A percentile compares a stretch with the other conserved stretches of the same genome.
These are phyloP conservation scores for Fusarium nodosum DNA, from an alignment of 2,329 filamentous ascomycete species.

Conservation along the genomic window DNA sequence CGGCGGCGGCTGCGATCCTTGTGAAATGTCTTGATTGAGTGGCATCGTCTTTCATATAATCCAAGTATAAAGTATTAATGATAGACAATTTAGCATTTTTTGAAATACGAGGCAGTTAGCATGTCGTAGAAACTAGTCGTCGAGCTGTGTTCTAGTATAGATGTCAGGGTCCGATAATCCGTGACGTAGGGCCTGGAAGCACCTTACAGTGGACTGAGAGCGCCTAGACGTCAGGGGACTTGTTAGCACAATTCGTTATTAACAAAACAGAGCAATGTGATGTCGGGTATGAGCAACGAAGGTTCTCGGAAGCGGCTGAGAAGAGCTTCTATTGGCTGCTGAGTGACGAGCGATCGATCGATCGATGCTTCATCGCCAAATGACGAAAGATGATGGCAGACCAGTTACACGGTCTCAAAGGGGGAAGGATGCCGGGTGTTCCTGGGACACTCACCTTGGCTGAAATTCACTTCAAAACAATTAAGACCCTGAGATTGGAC, in stretches of 20 bases:
- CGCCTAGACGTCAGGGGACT: slow-evolving; percentile 19
- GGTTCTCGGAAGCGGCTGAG: slow-evolving; percentile 11
- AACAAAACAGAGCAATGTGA: slow-evolving; percentile 6
- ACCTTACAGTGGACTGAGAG: slow-evolving; percentile 19
- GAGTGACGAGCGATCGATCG: slow-evolving; percentile 52
- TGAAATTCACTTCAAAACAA: slow-evolving; percentile 17
- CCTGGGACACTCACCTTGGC: slow-evolving; percentile 35
- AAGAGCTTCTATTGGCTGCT: slow-evolving; percentile 46
- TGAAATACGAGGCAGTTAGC: slow-evolving; percentile 9
- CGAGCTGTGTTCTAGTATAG: slow-evolving; percentile 20
- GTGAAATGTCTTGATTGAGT: slow-evolving; percentile 43
- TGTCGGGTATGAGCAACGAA: slow-evolving; percentile 22
- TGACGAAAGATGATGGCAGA: slow-evolving; percentile 44
- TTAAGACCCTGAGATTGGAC: neutral
- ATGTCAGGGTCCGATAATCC: slow-evolving; percentile 36
- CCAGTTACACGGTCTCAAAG: slow-evolving; percentile 21
- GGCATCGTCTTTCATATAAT: slow-evolving; percentile 49
- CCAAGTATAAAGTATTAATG: neutral
- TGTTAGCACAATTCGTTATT: slow-evolving; percentile 29
- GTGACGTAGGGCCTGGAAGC: slow-evolving; percentile 43
- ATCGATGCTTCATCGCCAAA: slow-evolving; percentile 49
- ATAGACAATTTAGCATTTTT: slow-evolving; percentile 33
- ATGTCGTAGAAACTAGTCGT: slow-evolving; percentile 17
- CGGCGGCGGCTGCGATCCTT: slow-evolving; percentile 47
- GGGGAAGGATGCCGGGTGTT: slow-evolving; percentile 24